These are phyloP conservation scores for Dinochytrium kinnereticum DNA, from an alignment of 371 early-diverging fungal species.

Conservation along the genomic window DNA sequence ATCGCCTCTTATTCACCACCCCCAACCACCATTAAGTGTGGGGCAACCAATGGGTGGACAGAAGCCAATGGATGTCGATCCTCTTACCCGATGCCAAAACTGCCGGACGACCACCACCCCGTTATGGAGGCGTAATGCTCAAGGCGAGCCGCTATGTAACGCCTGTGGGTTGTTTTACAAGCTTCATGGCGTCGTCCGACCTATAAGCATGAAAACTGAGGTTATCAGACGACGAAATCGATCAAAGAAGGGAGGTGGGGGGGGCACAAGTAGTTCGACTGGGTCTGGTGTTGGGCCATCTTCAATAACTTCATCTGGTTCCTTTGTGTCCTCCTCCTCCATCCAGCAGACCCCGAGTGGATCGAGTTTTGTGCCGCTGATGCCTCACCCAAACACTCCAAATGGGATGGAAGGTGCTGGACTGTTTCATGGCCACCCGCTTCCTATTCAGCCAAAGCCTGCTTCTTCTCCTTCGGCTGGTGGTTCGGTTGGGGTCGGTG, in stretches of 20 bases:
- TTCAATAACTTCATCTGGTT: too few relatives aligned
- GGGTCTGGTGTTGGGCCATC: too few relatives aligned
- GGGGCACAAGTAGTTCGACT: not conserved
- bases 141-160: constrained; percentile 73
- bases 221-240: constrained; percentile 56
- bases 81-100: constrained; percentile 66
- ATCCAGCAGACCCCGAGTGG: too few relatives aligned
- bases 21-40: constrained; percentile 2
- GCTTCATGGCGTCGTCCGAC: constrained; percentile 54
- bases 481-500: too few relatives aligned
- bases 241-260: constrained; percentile 31
- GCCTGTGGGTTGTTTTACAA: constrained; percentile 78
- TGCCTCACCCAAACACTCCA: too few relatives aligned
- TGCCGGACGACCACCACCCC: constrained; percentile 86
- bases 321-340: too few relatives aligned
- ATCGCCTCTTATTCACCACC: constrained; percentile 1
- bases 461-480: too few relatives aligned
- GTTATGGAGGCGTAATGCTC: constrained; percentile 84
- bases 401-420: too few relatives aligned
- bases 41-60: too few relatives aligned
- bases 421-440: too few relatives aligned
- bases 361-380: not conserved
- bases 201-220: constrained; percentile 50
- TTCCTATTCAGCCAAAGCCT: too few relatives aligned
- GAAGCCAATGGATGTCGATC: too few relatives aligned